Evolutionary conservation across 2,329 filamentous ascomycete genomes (phyloP), one percentile per base, ranked within the genome.

Genomic region (Botrytis paeoniae): DNA sequence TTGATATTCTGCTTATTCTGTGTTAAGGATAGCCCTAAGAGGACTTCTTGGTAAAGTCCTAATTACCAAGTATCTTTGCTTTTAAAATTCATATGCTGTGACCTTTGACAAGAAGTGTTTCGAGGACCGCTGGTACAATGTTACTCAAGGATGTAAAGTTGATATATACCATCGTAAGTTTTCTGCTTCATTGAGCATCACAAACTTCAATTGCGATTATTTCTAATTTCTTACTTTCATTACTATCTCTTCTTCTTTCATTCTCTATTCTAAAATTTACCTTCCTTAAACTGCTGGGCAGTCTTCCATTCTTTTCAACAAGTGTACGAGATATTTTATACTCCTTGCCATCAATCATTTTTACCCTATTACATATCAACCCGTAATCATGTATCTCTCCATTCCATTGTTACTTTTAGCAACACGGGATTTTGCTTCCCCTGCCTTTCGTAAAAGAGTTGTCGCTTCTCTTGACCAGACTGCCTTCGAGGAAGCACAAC

Each of bases 401-500:
- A 43, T 70, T 57, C 45, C 59, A 35, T 20, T 69, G 20, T n/a
- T 73, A 48, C 63, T 70, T 14, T 37, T 70, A 25, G 66, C n/a
- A 60, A 45, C 65, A 29, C 37, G 16, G 41, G 51, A n/a, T 22
- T 69, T 59, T 43, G 65, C 71, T 39, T 70, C 68, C 51, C 68
- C 72, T 4, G 29, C 69, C 25, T 59, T 41, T 37, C 35, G 29
- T 22, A 64, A 48, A 51, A 59, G 57, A 45, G 32, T 54, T 22
- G 72, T 73, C 10, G 39, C 72, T 45, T 61, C 72, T 61, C 69
- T 73, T 32, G 25, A 73, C 32, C 68, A 57, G 35, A 32, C 64
- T 48, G 64, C 74, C 54, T 86, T 83, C 1, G 86, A 85, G 0
- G 81, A 85, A 78, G 81, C 84, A n/a, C 82, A 85, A 37, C 79